phyloP scores from a whole-genome alignment of 768 basidiomycete genomes.

The Dendrothele bispora region DNA sequence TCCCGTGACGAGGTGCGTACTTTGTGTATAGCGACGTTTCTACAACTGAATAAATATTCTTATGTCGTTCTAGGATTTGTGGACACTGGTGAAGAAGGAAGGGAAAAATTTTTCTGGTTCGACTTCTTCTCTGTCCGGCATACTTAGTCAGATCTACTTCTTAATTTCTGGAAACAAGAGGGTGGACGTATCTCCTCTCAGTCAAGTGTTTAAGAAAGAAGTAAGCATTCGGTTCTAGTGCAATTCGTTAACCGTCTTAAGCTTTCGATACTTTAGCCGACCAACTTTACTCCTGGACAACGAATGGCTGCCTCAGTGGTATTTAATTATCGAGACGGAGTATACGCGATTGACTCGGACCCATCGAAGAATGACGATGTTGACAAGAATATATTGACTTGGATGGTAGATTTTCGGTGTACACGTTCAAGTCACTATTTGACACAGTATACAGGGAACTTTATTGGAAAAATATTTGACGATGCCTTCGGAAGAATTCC shows the following conservation, averaged over 20 bases:
- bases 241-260: not conserved
- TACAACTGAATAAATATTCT: not conserved
- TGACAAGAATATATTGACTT: constrained; percentile 71
- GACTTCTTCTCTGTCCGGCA: constrained; percentile 84
- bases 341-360: constrained; percentile 66
- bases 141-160: constrained; percentile 87
- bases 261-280: constrained; percentile 37
- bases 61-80: constrained; percentile 54
- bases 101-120: constrained; percentile 74
- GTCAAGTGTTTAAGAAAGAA: constrained; percentile 55
- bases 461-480: constrained; percentile 90
- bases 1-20: constrained; percentile 67
- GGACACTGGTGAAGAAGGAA: constrained; percentile 56
- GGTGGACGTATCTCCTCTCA: constrained; percentile 63
- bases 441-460: constrained; percentile 59
- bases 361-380: constrained; percentile 36
- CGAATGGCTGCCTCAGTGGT: constrained; percentile 72
- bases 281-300: constrained; percentile 75
- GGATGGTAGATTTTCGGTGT: constrained; percentile 53
- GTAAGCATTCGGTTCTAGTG: constrained; percentile 38
- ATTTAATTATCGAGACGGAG: constrained; percentile 63
- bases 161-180: constrained; percentile 71
- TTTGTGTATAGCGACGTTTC: not conserved
- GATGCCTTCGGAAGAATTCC: constrained; percentile 60
- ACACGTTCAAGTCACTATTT: no score